Conservation (phyloP, 805 yeast genomes). For the Clavispora fructus region DNA sequence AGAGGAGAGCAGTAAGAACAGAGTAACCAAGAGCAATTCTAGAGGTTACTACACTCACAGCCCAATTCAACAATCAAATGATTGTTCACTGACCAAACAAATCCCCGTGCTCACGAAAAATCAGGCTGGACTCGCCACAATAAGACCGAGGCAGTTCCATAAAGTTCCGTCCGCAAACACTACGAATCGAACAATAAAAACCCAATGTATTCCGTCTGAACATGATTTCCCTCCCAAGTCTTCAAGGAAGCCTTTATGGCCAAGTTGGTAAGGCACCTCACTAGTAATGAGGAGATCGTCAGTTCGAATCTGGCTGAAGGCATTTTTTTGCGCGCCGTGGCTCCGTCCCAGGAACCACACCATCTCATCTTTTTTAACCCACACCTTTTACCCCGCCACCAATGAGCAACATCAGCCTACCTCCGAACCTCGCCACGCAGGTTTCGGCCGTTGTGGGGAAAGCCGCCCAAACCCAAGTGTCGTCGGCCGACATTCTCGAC, state of each 20-base stretch:
- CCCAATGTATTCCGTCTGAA: no score
- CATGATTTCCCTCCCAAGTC: not conserved
- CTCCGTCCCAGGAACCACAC: not conserved
- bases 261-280: constrained; percentile 30
- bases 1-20: not conserved
- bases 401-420: constrained; percentile 7
- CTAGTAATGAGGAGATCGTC: constrained; percentile 22
- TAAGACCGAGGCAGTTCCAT: no score
- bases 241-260: constrained; percentile 7
- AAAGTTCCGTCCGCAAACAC: no score
- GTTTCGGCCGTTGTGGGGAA: not conserved
- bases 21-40: no score
- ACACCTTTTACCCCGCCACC: not conserved
- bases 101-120: no score
- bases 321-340: constrained; percentile 2
- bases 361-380: not conserved
- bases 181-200: no score
- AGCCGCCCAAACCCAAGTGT: constrained; percentile 48
- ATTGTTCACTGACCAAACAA: no score
- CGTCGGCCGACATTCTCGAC: constrained; percentile 58
- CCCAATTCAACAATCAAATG: no score
- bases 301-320: constrained; percentile 14
- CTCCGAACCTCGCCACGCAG: constrained; percentile 8
- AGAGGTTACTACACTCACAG: no score
- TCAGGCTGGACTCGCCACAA: no score